Evolutionary conservation across 768 basidiomycete species (phyloP).

Genomic region (Trametes coccinea): DNA sequence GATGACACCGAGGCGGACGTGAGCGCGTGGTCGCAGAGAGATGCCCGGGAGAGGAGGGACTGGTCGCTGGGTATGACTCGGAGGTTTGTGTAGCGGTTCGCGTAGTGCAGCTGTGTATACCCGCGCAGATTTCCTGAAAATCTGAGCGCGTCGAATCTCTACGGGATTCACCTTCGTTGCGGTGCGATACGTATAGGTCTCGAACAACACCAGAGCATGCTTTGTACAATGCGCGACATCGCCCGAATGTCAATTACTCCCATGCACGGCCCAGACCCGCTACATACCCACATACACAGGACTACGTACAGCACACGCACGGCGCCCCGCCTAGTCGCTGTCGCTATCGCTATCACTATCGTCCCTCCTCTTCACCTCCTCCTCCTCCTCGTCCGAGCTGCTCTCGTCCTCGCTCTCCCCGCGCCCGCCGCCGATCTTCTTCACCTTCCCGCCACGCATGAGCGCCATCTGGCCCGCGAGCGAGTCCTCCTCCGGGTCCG

Average conservation of each 20-base stretch:
- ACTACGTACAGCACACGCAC: neutral
- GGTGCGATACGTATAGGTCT: no score
- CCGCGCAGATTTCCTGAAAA: neutral
- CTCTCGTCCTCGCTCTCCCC: slow-evolving; percentile 52
- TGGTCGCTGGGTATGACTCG: no score
- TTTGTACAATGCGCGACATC: neutral
- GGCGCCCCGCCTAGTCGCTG: slow-evolving; percentile 39
- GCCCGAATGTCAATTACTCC: neutral
- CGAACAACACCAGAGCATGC: neutral
- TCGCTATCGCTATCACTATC: slow-evolving; percentile 52
- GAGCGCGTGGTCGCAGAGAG: neutral
- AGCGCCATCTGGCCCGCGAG: slow-evolving; percentile 97
- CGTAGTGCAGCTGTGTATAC: neutral
- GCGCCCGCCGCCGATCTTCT: slow-evolving; percentile 44
- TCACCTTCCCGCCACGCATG: slow-evolving; percentile 88
- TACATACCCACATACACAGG: neutral
- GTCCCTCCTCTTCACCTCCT: slow-evolving; percentile 36
- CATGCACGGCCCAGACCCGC: neutral
- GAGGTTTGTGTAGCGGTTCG: no score
- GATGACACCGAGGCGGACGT: neutral
- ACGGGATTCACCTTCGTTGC: no score
- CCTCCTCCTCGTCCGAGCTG: slow-evolving; percentile 49
- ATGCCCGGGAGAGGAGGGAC: no score
- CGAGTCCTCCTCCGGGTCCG: slow-evolving; percentile 95
- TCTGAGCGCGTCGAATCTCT: no score